Base-by-base conservation (phyloP, 78 protist species). In the Acrasis kona region DNA sequence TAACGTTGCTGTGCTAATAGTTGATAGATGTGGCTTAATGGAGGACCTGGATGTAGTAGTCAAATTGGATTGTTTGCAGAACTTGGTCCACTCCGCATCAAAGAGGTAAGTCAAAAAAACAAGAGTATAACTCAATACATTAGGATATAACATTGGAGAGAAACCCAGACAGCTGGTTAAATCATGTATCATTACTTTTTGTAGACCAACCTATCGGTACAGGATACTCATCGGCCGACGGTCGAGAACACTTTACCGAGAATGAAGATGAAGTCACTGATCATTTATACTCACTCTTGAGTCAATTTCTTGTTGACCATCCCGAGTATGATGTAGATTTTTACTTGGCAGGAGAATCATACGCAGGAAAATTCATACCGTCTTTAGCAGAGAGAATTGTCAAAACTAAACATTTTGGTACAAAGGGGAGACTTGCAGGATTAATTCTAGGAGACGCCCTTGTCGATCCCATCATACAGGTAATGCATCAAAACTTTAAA, bases 1-100 rank as follows among this genome's bases (percentile, higher is more conserved):
- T n/a, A n/a, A n/a, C n/a, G n/a, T n/a, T n/a, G n/a, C n/a, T n/a
- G n/a, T n/a, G n/a, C n/a, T n/a, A n/a, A n/a, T n/a, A n/a, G n/a
- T n/a, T n/a, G n/a, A n/a, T n/a, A n/a, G n/a, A n/a, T n/a, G n/a
- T n/a, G n/a, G n/a, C 19, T 57, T 38, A 77, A 77, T 38, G 81
- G 81, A 31, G 83, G 83, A 30, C 83, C 83, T 2, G 83, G 83
- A 9, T 79, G 83, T 74, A 50, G 74, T 30, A 50, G 74, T 34
- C 12, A 72, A 66, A 74, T 64, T 28, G 83, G 83, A 37, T 42
- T 57, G 75, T 76, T 19, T 9, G 65, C 64, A 41, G 83, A 79
- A 5, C 68, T 34, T 70, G 83, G 83, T 2, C 83, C 83, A n/a
- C n/a, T n/a, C n/a, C n/a, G n/a, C n/a, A n/a, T n/a, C n/a, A n/a